A percentile compares a stretch with the other conserved stretches of the same genome.
phyloP scores from a whole-genome alignment of 2,329 filamentous ascomycete species.

The Intubia oerlemansii region DNA sequence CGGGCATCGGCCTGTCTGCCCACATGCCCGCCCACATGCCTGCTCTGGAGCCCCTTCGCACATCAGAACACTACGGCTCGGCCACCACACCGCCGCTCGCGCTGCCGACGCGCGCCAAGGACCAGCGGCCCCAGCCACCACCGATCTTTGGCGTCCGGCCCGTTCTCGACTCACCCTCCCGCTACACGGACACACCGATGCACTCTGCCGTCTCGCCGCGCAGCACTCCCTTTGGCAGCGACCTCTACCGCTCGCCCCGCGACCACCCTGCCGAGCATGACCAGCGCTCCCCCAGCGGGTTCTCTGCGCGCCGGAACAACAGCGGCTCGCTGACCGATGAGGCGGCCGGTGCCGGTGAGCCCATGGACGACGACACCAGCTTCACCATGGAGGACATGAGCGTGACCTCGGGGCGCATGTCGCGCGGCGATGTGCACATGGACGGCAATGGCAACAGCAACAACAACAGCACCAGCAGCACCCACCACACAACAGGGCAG shows the following conservation, averaged over 20 bases:
- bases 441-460: too few relatives aligned
- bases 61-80: too few relatives aligned
- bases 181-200: conserved; percentile 23
- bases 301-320: conserved; percentile 25
- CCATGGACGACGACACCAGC: conserved; percentile 26
- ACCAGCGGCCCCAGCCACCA: too few relatives aligned
- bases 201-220: conserved; percentile 27
- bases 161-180: conserved; percentile 22
- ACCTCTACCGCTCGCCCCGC: conserved; percentile 23
- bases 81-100: conserved; percentile 16
- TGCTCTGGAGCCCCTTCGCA: too few relatives aligned
- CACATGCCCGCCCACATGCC: conserved; percentile 5
- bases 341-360: conserved; percentile 21
- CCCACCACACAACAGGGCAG: conserved; percentile 22
- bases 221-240: conserved; percentile 16
- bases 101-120: conserved; percentile 21
- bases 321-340: conserved; percentile 24
- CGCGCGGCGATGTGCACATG: conserved; percentile 20
- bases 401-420: too few relatives aligned
- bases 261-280: conserved; percentile 18
- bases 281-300: conserved; percentile 22
- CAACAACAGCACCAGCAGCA: conserved; percentile 12
- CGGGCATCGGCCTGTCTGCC: conserved; percentile 16
- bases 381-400: conserved; percentile 24
- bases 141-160: conserved; percentile 8